Evolutionary conservation across 1,284 basidiomycete species (phyloP).

Genomic region (Vanrija sp.): DNA sequence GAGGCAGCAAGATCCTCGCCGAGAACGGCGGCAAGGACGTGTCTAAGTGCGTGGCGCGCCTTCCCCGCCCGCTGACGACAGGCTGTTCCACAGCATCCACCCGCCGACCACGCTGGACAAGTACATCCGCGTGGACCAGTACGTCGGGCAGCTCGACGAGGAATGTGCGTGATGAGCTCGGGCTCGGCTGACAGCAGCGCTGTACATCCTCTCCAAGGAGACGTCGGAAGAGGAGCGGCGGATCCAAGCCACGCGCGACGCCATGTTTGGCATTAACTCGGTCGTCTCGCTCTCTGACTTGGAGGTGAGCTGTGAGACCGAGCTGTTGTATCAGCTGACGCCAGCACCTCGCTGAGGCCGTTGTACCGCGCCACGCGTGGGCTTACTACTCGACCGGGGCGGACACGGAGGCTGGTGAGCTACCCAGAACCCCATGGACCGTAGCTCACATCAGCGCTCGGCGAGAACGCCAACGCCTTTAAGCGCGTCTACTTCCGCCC

Average conservation of each 20-base stretch:
- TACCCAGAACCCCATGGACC: conserved; percentile 10
- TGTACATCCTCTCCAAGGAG: conserved; percentile 2
- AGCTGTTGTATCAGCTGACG: neutral
- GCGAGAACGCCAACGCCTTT: conserved; percentile 69
- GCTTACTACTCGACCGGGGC: conserved; percentile 77
- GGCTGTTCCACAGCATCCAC: conserved; percentile 26
- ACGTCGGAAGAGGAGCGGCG: conserved; percentile 14
- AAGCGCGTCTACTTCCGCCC: conserved; percentile 75
- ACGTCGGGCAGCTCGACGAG: conserved; percentile 24
- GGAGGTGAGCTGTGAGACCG: conserved; percentile 25
- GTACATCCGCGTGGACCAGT: conserved; percentile 15
- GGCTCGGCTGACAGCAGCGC: conserved; percentile 1
- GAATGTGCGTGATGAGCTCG: conserved; percentile 10
- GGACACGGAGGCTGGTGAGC: conserved; percentile 68
- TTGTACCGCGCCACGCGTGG: conserved; percentile 65
- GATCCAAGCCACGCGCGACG: conserved; percentile 23
- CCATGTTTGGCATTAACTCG: conserved; percentile 32
- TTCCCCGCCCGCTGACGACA: conserved; percentile 3
- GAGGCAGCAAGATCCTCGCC: conserved; percentile 31
- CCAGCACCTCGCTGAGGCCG: conserved; percentile 56
- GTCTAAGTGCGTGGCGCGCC: conserved; percentile 14
- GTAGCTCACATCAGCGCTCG: conserved; percentile 19
- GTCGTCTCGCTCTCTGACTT: conserved; percentile 36
- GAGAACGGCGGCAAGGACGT: conserved; percentile 36
- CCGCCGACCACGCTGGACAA: conserved; percentile 25